Base-by-base conservation (phyloP, 2,329 filamentous ascomycete species). In the Juglanconis oblonga region DNA sequence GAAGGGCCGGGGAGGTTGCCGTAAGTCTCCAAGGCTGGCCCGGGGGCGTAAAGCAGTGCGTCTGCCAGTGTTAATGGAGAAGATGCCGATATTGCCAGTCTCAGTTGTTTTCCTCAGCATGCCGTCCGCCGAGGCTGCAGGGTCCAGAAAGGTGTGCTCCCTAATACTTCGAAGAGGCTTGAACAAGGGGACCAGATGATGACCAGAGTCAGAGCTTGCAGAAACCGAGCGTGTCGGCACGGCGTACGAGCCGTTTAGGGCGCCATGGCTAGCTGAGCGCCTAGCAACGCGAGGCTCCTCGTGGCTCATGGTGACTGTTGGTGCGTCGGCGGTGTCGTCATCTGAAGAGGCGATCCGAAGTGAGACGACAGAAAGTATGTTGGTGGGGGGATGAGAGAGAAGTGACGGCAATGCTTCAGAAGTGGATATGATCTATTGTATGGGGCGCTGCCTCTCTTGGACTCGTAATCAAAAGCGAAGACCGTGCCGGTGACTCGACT, bases 51-150 rank as follows among this genome's bases (percentile, higher is more conserved):
- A 64, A 11, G 64, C 63, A 5, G 72, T 71, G 11, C 74, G 72
- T 51, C 75, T 78, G 65, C 85, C 83, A 57, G 81, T 83, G 68
- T 86, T 87, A 52, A 82, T 73, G 55, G 81, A 84, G 69, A 87
- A 87, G 53, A 82, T 72, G 4, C 84, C 84, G 64, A 86, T 85
- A 65, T 88, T 84, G n/a, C 85, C 85, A 8, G 84, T 86, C 67
- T 88, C 86, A 1, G 85, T 87, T 1, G 83, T 87, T 3, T 81
- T 87, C 72, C 83, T 87, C 61, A 88, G 75, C 85, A 88, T 87
- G 69, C 83, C 81, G 65, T 86, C 80, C n/a, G 87, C 72, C 2
- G 81, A 81, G 5, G 80, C 82, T 0, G 83, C 81, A 1, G 76
- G 81, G 50, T 72, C 75, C 13, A 80, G 74, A 54, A 81, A 71